Evolutionary conservation across 1,139 yeast species (phyloP), one percentile per base, ranked within the genome.

Genomic region (Geotrichum klebahnii): DNA sequence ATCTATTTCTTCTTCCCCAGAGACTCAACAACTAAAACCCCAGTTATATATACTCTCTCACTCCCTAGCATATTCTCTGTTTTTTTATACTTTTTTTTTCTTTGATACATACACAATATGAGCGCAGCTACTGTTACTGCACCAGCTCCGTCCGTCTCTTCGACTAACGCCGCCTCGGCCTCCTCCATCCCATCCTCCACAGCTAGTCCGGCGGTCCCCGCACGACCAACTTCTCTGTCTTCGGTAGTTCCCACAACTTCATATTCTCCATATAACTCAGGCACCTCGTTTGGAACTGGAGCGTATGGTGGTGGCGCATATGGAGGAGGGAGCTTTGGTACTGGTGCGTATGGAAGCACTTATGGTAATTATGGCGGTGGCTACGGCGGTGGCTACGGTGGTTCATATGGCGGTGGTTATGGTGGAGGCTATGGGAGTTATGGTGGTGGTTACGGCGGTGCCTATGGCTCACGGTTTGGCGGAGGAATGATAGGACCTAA

Each of bases 381-480:
- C 42, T 55, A 53, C 16, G 60, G 61, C 23, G 59, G 56, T 44
- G 66, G 66, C 1, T 59, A 62, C 20, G 37, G 40, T 57, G 59
- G 36, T 60, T 64, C 12, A 52, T 56, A 37, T 51, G 53, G 23
- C 57, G 48, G 52, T 19, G 33, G 17, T 42, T 35, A 31, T 14
- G 48, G 44, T 34, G 41, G 35, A 34, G 37, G 40, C 6, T 42
- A 60, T n/a, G n/a, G 52, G 33, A 38, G 40, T 36, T 39, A 50
- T 50, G 50, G 37, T 16, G 65, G 65, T 19, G 51, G 49, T 10
- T 58, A 57, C 44, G 61, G 63, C 19, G 65, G 66, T 8, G 56
- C 51, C n/a, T 56, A 55, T 24, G 66, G n/a, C n/a, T n/a, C n/a
- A n/a, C n/a, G n/a, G n/a, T n/a, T n/a, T n/a, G n/a, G n/a, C n/a